phyloP scores from a whole-genome alignment of 176 grass and related monocot species.

The Ensete glaucum region DNA sequence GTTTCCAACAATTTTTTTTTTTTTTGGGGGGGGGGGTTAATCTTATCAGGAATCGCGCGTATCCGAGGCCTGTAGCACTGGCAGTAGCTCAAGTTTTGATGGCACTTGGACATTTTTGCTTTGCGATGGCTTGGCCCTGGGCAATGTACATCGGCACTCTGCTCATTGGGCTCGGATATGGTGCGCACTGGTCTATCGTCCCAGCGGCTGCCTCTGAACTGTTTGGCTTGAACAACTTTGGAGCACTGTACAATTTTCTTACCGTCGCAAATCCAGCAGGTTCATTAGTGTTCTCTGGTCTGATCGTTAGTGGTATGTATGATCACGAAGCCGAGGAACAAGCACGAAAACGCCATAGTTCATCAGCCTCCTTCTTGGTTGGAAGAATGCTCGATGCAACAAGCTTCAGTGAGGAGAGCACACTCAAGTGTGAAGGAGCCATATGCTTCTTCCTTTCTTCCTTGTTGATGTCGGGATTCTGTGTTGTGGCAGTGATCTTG shows the following conservation, averaged over 20 bases:
- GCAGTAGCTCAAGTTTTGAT: conserved; percentile 5
- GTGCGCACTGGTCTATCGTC: neutral
- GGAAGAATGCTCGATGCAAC: neutral
- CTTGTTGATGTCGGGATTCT: conserved; percentile 1
- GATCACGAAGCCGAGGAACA: conserved; percentile 4
- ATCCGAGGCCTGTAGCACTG: conserved; percentile 2
- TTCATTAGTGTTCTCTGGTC: conserved; percentile 2
- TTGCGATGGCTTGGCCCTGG: conserved; percentile 3
- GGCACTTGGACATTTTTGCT: neutral
- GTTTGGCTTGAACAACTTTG: conserved; percentile 8
- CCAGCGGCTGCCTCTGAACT: conserved; percentile 8
- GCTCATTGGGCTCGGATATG: neutral
- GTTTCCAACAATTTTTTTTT: no score
- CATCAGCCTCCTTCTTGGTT: neutral
- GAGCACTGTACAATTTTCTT: conserved; percentile 6
- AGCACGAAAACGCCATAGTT: neutral
- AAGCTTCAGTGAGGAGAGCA: neutral
- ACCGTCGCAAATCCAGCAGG: conserved; percentile 3
- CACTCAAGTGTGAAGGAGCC: conserved; percentile 7
- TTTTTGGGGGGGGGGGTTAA: no score
- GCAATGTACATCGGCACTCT: neutral
- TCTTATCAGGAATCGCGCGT: neutral
- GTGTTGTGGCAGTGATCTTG: neutral
- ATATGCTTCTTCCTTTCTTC: conserved; percentile 13
- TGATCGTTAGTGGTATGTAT: conserved; percentile 1